Conservation (phyloP, 352 stramenopile species). For the Globisporangium nunn region DNA sequence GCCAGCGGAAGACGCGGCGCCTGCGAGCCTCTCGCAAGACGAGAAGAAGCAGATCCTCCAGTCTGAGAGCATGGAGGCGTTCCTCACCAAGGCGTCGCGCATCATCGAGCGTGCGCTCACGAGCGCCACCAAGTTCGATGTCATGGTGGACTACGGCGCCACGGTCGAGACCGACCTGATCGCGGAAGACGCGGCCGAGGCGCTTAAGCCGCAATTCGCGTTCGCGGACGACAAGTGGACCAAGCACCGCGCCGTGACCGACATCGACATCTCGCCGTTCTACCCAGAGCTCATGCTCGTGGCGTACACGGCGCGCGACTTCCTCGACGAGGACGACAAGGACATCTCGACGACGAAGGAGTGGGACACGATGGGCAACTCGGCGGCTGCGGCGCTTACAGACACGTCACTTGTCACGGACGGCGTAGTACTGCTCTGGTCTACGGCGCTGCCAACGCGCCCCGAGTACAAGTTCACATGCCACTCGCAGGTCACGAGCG, state of each 20-base stretch:
- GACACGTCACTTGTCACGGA: slow-evolving; percentile 64
- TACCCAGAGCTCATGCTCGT: slow-evolving; percentile 75
- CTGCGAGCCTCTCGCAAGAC: slow-evolving; percentile 31
- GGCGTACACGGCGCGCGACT: slow-evolving; percentile 59
- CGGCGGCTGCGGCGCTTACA: slow-evolving; percentile 31
- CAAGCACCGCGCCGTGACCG: slow-evolving; percentile 70
- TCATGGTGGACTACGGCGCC: slow-evolving; percentile 82
- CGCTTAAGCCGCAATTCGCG: slow-evolving; percentile 61
- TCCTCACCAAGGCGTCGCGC: slow-evolving; percentile 66
- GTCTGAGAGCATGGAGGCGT: slow-evolving; percentile 69
- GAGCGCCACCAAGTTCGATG: slow-evolving; percentile 70
- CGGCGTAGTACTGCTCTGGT: slow-evolving; percentile 81
- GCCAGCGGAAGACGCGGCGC: slow-evolving; percentile 13
- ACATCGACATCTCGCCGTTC: slow-evolving; percentile 78
- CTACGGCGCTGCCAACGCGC: slow-evolving; percentile 66
- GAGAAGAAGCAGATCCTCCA: slow-evolving; percentile 65
- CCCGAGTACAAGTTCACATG: slow-evolving; percentile 86
- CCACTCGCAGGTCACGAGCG: slow-evolving; percentile 79
- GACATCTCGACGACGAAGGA: slow-evolving; percentile 47
- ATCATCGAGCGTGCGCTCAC: slow-evolving; percentile 79
- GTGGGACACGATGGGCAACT: slow-evolving; percentile 70
- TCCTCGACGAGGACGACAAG: slow-evolving; percentile 65
- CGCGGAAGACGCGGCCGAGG: slow-evolving; percentile 49
- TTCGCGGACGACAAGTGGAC: slow-evolving; percentile 82
- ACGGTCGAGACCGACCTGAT: slow-evolving; percentile 55